Evolutionary conservation across 164 flowering plant species (phyloP), one percentile per base, ranked within the genome.

Genomic region (Akebia trifoliata): DNA sequence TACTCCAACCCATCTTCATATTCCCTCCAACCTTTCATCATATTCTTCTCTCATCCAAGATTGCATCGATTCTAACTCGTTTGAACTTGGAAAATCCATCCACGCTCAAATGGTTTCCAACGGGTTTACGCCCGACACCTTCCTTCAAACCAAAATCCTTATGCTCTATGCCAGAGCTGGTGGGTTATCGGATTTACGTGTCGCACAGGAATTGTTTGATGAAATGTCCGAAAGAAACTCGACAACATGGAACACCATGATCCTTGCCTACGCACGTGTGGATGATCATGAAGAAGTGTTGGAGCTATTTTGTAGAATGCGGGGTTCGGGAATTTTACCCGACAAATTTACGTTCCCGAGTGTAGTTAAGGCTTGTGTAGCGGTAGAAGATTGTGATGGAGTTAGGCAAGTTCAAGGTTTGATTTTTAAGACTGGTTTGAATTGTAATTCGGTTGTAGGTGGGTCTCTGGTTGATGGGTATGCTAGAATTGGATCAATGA

Each of bases 341-440:
- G 56, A 60, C 50, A 60, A 60, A 14, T 60, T 60, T 26, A 49
- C 63, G 1, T 60, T 60, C 30, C 55, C 63, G 1, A 60, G 63
- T 51, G 36, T 54, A 3, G 46, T 62, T 24, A 62, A 25, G 59
- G 52, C 53, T 10, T 62, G 42, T 30, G 34, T 22, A 6, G 47
- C 37, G 28, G 17, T 60, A 37, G 56, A 49, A 21, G 63, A 60
- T 3, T 49, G 30, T 20, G 8, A 50, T 60, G 56, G 56, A 28
- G 28, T 60, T 50, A 22, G 32, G 20, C 56, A 60, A 50, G 56
- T 60, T 15, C 63, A 50, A 26, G 26, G 63, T 11, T 50, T 21
- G 29, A 22, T 60, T 50, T 9, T 60, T 31, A 60, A 50, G 47
- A 38, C 29, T 38, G 54, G 63, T 28, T 29, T 60, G 56, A 60